These are phyloP conservation scores for Umbelopsis isabellina DNA, from an alignment of 192 early-diverging fungal species.

Conservation along the genomic window DNA sequence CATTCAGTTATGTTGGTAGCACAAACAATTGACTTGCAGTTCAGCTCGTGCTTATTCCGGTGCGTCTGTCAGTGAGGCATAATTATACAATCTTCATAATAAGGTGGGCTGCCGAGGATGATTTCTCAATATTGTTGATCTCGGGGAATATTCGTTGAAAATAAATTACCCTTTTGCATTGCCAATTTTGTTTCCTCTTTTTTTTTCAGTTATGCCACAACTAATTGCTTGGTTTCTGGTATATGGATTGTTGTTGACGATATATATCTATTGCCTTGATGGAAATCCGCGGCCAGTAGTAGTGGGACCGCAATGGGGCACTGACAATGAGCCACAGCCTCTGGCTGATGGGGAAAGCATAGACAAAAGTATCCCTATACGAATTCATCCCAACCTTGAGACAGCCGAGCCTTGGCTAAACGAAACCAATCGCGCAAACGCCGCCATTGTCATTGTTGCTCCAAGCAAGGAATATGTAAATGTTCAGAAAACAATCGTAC, in stretches of 20 bases:
- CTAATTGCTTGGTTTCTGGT: no score
- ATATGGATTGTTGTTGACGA: not conserved
- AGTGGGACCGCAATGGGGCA: not conserved
- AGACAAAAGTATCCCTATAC: not conserved
- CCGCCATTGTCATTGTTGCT: constrained; percentile 16
- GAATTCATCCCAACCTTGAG: constrained; percentile 17
- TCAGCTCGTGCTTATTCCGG: no score
- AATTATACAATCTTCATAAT: no score
- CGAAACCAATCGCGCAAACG: constrained; percentile 8
- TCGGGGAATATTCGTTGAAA: no score
- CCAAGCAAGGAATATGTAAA: not conserved
- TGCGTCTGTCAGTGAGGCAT: no score
- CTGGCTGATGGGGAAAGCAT: constrained; percentile 8
- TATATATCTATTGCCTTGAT: not conserved
- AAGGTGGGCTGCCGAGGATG: no score
- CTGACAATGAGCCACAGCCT: not conserved
- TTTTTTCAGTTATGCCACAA: no score
- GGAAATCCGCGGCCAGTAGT: not conserved
- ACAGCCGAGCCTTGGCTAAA: constrained; percentile 16
- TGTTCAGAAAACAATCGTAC: not conserved
- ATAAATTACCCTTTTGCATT: no score
- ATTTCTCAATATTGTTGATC: no score
- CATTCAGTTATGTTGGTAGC: no score
- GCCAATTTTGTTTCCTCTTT: no score
- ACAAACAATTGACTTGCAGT: no score